Evolutionary conservation across 441 rosid genomes (phyloP), one percentile per base, ranked within the genome.

Genomic region (Populus tomentosa): DNA sequence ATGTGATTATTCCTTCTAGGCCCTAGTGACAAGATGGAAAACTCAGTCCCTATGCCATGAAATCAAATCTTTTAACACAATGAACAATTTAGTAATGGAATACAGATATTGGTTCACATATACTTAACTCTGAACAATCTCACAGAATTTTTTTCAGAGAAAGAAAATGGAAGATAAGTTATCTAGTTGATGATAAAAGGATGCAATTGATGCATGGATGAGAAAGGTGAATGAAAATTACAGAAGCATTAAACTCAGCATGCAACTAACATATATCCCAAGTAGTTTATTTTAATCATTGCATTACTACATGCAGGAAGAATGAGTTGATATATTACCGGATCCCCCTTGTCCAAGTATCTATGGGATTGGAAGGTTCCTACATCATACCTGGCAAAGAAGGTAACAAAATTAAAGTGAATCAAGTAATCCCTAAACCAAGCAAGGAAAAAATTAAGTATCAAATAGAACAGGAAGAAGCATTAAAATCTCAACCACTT

Each of bases 301-400:
- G 36, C 10, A 28, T 59, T 3, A 8, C n/a, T 26, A 70, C 65
- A 64, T 42, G 56, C 30, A 73, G 66, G 65, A 24, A 67, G 70
- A 26, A 69, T 10, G 20, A 75, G 73, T 62, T 72, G 65, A 63
- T 59, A 79, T 76, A 75, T 84, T 92, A 96, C 98, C 89, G 92
- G 95, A 78, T 94, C 98, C 75, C 93, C 94, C 1, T 85, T 82
- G 79, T 96, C 99, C 89, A 92, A 82, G 85, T 86, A 79, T 83
- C 94, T 90, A 81, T 91, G 98, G 70, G 94, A 89, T 71, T 94
- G 82, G 85, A 96, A 93, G 67, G 84, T 85, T 77, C 91, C 89
- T 81, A 96, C 98, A 78, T 96, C 99, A 82, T 96, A 96, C 98
- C 99, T 96, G 89, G 69, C 79, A 82, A 82, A 80, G 46, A 40